Conservation (phyloP, 2,329 filamentous ascomycete genomes). For the Aspergillaceae sp. region DNA sequence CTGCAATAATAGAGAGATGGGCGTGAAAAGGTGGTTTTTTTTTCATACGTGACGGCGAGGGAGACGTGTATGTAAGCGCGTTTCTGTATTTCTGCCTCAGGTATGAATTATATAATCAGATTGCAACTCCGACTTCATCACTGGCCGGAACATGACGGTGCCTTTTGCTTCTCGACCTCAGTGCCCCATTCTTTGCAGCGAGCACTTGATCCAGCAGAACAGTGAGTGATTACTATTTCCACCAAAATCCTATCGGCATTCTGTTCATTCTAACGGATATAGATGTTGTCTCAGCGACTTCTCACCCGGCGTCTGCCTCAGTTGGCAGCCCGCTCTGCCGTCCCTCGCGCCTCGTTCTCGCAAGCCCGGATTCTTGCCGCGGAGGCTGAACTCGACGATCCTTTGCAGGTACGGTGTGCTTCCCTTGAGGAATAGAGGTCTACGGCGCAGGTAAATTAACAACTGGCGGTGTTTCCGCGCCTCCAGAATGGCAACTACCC, state of each 20-base stretch:
- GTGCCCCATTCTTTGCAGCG: constrained; percentile 8
- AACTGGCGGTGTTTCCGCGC: constrained; percentile 7
- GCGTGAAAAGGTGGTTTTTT: constrained; percentile 35
- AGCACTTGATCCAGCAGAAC: constrained; percentile 15
- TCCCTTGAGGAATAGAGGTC: background rate
- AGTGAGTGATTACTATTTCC: constrained; percentile 12
- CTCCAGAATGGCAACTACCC: constrained; percentile 40
- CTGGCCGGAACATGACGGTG: constrained; percentile 12
- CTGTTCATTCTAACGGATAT: constrained; percentile 15
- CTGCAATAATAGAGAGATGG: constrained; percentile 16
- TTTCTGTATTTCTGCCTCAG: constrained; percentile 10
- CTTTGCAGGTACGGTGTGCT: constrained; percentile 32
- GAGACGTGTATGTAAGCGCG: constrained; percentile 26
- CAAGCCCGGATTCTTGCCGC: constrained; percentile 31
- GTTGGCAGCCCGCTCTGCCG: constrained; percentile 29
- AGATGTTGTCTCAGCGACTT: constrained; percentile 41
- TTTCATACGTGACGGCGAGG: constrained; percentile 21
- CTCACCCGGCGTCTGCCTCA: constrained; percentile 35
- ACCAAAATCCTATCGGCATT: too few relatives aligned
- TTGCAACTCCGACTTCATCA: constrained; percentile 22
- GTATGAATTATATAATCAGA: constrained; percentile 16
- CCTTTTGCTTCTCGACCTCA: constrained; percentile 1
- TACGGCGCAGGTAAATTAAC: constrained; percentile 8
- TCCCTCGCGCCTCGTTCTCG: constrained; percentile 36
- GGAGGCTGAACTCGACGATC: constrained; percentile 31